Base-by-base conservation (phyloP, 2,329 filamentous ascomycete species). In the Venturiaceae sp. region DNA sequence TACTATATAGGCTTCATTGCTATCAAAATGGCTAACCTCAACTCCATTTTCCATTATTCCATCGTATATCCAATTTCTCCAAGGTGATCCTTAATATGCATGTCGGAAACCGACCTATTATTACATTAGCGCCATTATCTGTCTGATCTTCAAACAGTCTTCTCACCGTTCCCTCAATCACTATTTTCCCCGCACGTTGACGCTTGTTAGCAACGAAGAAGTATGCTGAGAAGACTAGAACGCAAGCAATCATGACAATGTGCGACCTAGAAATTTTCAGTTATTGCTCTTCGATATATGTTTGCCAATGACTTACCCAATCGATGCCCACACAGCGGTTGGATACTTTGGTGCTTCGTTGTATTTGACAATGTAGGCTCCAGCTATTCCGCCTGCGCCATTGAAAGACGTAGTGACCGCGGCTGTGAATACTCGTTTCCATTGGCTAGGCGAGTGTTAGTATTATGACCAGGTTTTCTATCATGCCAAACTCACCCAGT, bases 241-340 rank as follows among this genome's bases (percentile, higher is more conserved):
- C 77, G 30, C 83, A 73, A 1, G 60, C 72, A 59, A 85, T 79
- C 60, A 84, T 82, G 58, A 83, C 62, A n/a, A 83, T 71, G 63
- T 84, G 81, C 2, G 79, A 83, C n/a, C 80, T 66, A 33, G 26
- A 53, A 6, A 7, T 36, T 54, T 2, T 36, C 21, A 47, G 3
- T 21, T 11, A 41, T n/a, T 11, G 58, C 9, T 14, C 32, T 16
- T 39, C 8, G 26, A 37, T 19, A 28, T 16, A 19, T 6, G 23
- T 34, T 47, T 61, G 44, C 61, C 54, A 39, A 34, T 8, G 4
- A 62, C 65, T 47, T 63, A 75, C 60, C 80, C 83, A 59, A 87
- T 84, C 13, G 81, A 84, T 14, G 86, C 77, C 83, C 83, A 87
- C 14, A 87, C 79, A 1, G 85, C 85, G 2, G 84, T 87, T 59